Evolutionary conservation across 1,284 basidiomycete species (phyloP).

Genomic region (Coniferiporia sulphurascens): DNA sequence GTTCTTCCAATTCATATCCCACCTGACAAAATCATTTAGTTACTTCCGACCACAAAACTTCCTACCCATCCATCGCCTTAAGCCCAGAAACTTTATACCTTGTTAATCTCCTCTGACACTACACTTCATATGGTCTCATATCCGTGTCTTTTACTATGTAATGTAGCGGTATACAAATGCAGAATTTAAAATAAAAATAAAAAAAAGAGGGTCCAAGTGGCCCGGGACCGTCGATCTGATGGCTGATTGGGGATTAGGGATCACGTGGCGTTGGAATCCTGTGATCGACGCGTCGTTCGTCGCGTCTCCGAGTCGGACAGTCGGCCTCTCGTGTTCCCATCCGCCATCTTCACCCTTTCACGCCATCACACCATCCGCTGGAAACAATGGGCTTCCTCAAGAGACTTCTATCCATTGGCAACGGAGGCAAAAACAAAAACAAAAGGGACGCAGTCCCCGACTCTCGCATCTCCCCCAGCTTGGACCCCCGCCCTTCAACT

Average conservation of each 20-base stretch:
- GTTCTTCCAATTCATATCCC: too few relatives aligned
- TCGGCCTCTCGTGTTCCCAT: not conserved
- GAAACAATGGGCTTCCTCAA: conserved; percentile 61
- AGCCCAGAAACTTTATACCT: too few relatives aligned
- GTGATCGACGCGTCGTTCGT: too few relatives aligned
- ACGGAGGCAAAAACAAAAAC: conserved; percentile 53
- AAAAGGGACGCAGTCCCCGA: conserved; percentile 43
- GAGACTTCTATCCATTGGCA: conserved; percentile 63
- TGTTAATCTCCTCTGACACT: too few relatives aligned
- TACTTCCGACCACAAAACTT: too few relatives aligned
- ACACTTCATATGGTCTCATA: too few relatives aligned
- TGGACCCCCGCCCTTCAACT: not conserved
- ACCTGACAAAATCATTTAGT: too few relatives aligned
- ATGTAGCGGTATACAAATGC: too few relatives aligned
- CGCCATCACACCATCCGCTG: not conserved
- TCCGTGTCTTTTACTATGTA: too few relatives aligned
- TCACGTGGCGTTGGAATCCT: not conserved
- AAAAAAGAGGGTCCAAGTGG: too few relatives aligned
- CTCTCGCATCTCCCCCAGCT: not conserved
- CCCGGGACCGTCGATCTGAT: not conserved
- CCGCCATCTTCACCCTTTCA: not conserved
- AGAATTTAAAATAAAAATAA: too few relatives aligned
- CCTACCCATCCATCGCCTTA: too few relatives aligned
- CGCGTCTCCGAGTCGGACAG: not conserved
- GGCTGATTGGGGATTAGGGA: not conserved